A percentile compares a stretch with the other conserved stretches of the same genome.
Conservation (phyloP, 78 protist genomes). For the Pelomyxa schiedti region DNA sequence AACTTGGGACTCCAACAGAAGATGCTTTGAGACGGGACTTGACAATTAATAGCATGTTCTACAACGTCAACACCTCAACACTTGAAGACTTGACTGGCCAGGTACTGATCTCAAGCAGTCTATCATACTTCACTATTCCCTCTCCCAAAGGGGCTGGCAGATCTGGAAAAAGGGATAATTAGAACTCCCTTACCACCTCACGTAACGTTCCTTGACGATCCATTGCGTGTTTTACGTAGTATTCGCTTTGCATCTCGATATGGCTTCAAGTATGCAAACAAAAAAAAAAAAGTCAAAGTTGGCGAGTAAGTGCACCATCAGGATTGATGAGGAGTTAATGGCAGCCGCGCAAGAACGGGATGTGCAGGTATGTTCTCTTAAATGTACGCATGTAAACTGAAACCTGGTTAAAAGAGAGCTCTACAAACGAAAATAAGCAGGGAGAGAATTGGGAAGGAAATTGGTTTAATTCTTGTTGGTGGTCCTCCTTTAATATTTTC, state of each 20-base stretch:
- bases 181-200: slow-evolving; percentile 82
- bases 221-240: slow-evolving; percentile 81
- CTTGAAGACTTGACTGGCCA: background rate
- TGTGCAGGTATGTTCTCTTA: background rate
- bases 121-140: no score
- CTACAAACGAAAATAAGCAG: slow-evolving; percentile 44
- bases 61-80: background rate
- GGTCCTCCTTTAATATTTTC: no score
- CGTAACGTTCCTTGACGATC: slow-evolving; percentile 87
- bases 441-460: slow-evolving; percentile 63
- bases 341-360: slow-evolving; percentile 9
- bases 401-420: slow-evolving; percentile 40
- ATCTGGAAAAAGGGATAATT: slow-evolving; percentile 46
- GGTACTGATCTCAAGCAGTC: slow-evolving; percentile 62
- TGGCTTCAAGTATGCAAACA: slow-evolving; percentile 28
- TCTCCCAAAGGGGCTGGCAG: no score
- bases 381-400: background rate
- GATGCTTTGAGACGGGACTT: slow-evolving; percentile 90
- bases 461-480: slow-evolving; percentile 47
- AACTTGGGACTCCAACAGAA: slow-evolving; percentile 75
- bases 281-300: no score
- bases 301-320: no score
- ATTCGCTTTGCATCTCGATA: slow-evolving; percentile 76
- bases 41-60: slow-evolving; percentile 89
- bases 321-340: slow-evolving; percentile 24